Base-by-base conservation (phyloP, 805 yeast species). In the Myxozyma monticola region DNA sequence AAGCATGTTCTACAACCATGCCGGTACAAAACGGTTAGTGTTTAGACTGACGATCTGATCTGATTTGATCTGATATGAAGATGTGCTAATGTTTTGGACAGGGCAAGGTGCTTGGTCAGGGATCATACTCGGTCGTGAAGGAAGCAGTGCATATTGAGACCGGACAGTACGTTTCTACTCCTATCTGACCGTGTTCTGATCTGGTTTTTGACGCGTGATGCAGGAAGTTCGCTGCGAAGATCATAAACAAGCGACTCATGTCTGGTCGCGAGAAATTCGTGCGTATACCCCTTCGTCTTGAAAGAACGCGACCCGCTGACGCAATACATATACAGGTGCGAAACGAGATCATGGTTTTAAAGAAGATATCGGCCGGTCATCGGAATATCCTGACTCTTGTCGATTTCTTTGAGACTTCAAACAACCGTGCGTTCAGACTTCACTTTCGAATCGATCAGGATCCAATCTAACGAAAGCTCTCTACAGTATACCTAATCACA, bases 371-470 rank as follows among this genome's bases (percentile, higher is more conserved):
- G 41, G 68, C 68, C 51, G 75, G 74, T 29, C 80, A 79, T 52
- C 67, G 75, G 20, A 79, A 82, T 62, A 74, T 85, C 12, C 68
- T 84, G 46, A 82, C 82, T 34, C 66, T 84, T 44, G 73, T 80
- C 8, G 90, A 84, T 68, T 81, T 76, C 66, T 85, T 84, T 64
- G 89, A 85, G 63, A 85, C 91, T 0, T 70, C 72, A 4, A 76
- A 79, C 48, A 71, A 74, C 59, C 68, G 79, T 31, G 78, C 70
- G 42, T 62, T 18, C 12, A 7, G 34, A 15, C 29, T 22, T 20
- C 10, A n/a, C 29, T 12, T 36, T 15, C 6, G 8, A 14, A n/a
- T n/a, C 8, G 42, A 17, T 15, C 15, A 15, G 18, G 10, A 30
- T 22, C 9, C 21, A 2, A 31, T 14, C 22, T 37, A 14, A 44